phyloP scores from a whole-genome alignment of 768 basidiomycete genomes.

The Boletus sp. region DNA sequence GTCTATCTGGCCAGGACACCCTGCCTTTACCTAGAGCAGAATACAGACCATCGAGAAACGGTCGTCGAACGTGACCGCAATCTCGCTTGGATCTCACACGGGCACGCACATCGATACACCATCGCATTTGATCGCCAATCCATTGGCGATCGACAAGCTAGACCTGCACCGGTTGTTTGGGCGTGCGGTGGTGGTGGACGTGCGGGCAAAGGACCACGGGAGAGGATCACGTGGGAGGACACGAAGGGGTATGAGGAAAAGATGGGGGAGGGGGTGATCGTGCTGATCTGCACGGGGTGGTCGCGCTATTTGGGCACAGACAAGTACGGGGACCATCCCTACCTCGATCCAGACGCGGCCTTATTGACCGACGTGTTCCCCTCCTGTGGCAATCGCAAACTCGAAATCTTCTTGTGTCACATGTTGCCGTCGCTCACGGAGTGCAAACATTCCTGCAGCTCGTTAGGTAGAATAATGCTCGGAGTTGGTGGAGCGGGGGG shows the following conservation, averaged over 20 bases:
- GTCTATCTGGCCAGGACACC: conserved; percentile 27
- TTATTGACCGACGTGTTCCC: too few species aligned
- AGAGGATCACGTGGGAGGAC: conserved; percentile 57
- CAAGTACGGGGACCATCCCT: conserved; percentile 59
- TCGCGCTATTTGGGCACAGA: conserved; percentile 48
- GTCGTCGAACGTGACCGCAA: conserved; percentile 20
- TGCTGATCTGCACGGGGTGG: conserved; percentile 69
- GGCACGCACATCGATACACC: conserved; percentile 81
- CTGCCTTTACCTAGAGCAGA: conserved; percentile 13
- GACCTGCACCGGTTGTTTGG: conserved; percentile 51
- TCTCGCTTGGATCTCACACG: conserved; percentile 65
- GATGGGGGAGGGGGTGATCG: conserved; percentile 40
- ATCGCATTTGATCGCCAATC: conserved; percentile 59
- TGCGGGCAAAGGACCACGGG: conserved; percentile 44
- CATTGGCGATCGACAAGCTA: conserved; percentile 53
- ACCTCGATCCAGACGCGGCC: conserved; percentile 51
- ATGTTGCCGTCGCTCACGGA: too few species aligned
- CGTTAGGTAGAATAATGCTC: too few species aligned
- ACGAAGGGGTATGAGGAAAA: conserved; percentile 36
- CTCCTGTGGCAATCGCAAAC: too few species aligned
- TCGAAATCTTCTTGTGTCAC: too few species aligned
- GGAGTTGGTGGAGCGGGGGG: conserved; percentile 49
- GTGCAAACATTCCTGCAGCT: too few species aligned
- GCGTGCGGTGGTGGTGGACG: conserved; percentile 52
- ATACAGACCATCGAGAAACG: conserved; percentile 3